These are phyloP conservation scores for Trichophyton mentagrophytes DNA, from an alignment of 2,329 filamentous ascomycete genomes.

Conservation along the genomic window DNA sequence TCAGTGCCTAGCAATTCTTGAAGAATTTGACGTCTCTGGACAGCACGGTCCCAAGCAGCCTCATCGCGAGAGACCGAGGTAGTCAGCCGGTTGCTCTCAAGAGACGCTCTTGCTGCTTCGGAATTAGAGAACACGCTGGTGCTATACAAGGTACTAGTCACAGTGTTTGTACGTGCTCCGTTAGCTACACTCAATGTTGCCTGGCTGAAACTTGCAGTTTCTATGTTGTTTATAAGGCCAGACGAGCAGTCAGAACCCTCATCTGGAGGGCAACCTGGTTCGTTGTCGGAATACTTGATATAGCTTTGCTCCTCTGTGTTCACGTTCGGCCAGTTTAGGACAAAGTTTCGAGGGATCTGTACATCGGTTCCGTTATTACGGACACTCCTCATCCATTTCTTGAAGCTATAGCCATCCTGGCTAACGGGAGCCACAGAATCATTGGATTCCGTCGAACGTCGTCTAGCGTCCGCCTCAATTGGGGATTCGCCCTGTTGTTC, in stretches of 20 bases:
- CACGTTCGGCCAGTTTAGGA: slow-evolving; percentile 28
- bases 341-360: slow-evolving; percentile 15
- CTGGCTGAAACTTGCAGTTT: slow-evolving; percentile 63
- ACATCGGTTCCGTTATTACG: slow-evolving; percentile 17
- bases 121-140: slow-evolving; percentile 53
- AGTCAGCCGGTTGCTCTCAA: slow-evolving; percentile 42
- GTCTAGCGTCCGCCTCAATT: neutral
- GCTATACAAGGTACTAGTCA: slow-evolving; percentile 41
- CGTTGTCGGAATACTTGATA: slow-evolving; percentile 11
- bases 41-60: slow-evolving; percentile 55
- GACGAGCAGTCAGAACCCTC: slow-evolving; percentile 62
- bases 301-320: slow-evolving; percentile 11
- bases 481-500: slow-evolving; percentile 3
- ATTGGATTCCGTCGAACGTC: neutral
- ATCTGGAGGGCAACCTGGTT: slow-evolving; percentile 34
- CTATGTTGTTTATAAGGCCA: slow-evolving; percentile 66
- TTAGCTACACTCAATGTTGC: slow-evolving; percentile 57
- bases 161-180: slow-evolving; percentile 46
- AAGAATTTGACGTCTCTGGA: slow-evolving; percentile 64
- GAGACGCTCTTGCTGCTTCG: slow-evolving; percentile 51
- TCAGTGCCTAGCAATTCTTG: slow-evolving; percentile 80
- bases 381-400: slow-evolving; percentile 29
- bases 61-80: slow-evolving; percentile 47
- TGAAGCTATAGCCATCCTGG: slow-evolving; percentile 19
- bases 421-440: neutral